Evolutionary conservation across 331 rosid genomes (phyloP).

Genomic region (Rhamnella rubrinervis): DNA sequence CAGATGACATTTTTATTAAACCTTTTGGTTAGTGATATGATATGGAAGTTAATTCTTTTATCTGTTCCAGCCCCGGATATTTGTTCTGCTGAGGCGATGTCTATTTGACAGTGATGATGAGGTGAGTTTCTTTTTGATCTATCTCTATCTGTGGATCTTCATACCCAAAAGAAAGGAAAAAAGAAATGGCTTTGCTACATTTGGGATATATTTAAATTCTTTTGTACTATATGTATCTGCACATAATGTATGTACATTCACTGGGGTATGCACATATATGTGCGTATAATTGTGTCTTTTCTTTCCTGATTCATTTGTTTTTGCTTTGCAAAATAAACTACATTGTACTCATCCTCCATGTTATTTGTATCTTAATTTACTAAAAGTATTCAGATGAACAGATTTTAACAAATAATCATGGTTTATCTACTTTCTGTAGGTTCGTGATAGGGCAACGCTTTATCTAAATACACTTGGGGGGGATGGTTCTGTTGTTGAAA

Average conservation of each 20-base stretch:
- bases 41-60: conserved; percentile 22
- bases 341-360: background rate
- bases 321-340: background rate
- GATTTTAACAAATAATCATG: conserved; percentile 7
- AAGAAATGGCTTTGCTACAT: conserved; percentile 3
- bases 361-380: too few species aligned
- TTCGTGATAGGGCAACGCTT: conserved; percentile 98
- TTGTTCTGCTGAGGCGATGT: conserved; percentile 83
- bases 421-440: conserved; percentile 47
- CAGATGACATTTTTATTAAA: conserved; percentile 13
- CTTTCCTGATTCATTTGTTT: background rate
- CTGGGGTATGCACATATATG: background rate
- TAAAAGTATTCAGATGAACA: conserved; percentile 16
- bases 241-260: background rate
- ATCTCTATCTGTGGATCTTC: background rate
- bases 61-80: conserved; percentile 81
- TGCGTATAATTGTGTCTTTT: background rate
- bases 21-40: conserved; percentile 28
- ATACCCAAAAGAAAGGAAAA: too few species aligned
- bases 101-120: conserved; percentile 97
- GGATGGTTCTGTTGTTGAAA: conserved; percentile 70
- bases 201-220: background rate
- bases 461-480: conserved; percentile 86
- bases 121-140: conserved; percentile 48
- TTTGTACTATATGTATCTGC: background rate